These are phyloP conservation scores for Spathaspora sp. DNA, from an alignment of 805 yeast genomes.

Conservation along the genomic window DNA sequence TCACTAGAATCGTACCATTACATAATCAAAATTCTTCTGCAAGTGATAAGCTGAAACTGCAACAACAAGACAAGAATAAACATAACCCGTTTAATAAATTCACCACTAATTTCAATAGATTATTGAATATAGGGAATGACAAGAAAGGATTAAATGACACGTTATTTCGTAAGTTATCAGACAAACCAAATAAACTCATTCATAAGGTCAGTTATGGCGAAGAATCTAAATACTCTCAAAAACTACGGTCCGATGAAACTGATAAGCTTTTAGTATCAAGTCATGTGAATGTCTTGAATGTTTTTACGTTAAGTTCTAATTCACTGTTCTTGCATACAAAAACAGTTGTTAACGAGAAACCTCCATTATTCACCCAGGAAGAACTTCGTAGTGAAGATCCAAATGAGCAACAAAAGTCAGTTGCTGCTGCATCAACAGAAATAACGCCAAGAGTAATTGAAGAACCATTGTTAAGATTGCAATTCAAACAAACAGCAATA, in stretches of 20 bases:
- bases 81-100: conserved; percentile 30
- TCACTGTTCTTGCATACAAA: conserved; percentile 20
- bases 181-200: conserved; percentile 3
- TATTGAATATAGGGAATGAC: conserved; percentile 13
- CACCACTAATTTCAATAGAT: conserved; percentile 27
- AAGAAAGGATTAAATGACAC: not conserved
- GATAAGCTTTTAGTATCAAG: conserved; percentile 37
- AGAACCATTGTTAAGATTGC: conserved; percentile 42
- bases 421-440: not conserved
- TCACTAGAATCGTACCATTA: conserved; percentile 19
- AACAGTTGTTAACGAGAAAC: conserved; percentile 15
- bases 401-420: not conserved
- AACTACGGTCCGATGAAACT: conserved; percentile 6
- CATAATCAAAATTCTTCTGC: conserved; percentile 4
- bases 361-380: conserved; percentile 11
- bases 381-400: conserved; percentile 6
- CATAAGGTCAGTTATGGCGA: conserved; percentile 8
- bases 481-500: conserved; percentile 29
- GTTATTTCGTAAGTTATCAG: not conserved
- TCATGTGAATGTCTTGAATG: conserved; percentile 50
- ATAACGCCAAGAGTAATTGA: conserved; percentile 33
- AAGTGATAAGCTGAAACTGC: conserved; percentile 2
- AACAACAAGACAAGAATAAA: conserved; percentile 8
- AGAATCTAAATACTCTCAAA: conserved; percentile 4
- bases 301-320: conserved; percentile 33